Evolutionary conservation across 1,284 basidiomycete species (phyloP).

Genomic region (Stygiomarasmius scandens): DNA sequence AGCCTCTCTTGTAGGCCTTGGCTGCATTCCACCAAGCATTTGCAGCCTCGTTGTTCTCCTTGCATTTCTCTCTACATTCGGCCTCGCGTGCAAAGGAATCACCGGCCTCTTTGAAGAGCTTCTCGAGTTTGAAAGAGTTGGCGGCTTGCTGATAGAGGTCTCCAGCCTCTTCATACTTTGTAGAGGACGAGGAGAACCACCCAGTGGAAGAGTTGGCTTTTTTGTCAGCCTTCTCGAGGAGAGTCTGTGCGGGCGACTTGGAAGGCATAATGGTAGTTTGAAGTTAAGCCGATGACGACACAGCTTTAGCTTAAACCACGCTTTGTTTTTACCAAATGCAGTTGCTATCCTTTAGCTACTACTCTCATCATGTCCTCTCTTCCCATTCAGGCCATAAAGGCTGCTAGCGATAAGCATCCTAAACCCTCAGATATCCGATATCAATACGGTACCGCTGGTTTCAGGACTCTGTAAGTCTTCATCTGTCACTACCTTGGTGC

Average conservation of each 20-base stretch:
- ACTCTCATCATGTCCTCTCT: conserved; percentile 35
- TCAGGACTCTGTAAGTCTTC: conserved; percentile 83
- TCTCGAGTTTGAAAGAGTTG: conserved; percentile 95
- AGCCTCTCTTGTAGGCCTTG: conserved; percentile 89
- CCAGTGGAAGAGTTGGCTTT: conserved; percentile 81
- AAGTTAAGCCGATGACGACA: conserved; percentile 8
- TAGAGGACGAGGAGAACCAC: conserved; percentile 83
- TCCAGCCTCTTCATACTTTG: conserved; percentile 91
- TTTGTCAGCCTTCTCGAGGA: conserved; percentile 90
- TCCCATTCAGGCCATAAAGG: conserved; percentile 42
- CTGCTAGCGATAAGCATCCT: conserved; percentile 59
- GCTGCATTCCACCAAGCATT: conserved; percentile 97
- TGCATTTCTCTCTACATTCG: conserved; percentile 85
- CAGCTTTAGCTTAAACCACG: conserved; percentile 6
- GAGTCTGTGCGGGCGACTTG: conserved; percentile 68
- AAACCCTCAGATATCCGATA: conserved; percentile 69
- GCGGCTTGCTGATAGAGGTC: conserved; percentile 95
- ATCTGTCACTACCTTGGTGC: conserved; percentile 4
- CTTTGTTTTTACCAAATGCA: not conserved
- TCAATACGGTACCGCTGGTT: conserved; percentile 94
- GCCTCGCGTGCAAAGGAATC: conserved; percentile 89
- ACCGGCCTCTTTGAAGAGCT: conserved; percentile 88
- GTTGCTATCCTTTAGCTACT: not conserved
- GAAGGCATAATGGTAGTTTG: conserved; percentile 42
- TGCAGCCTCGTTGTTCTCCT: conserved; percentile 89